Base-by-base conservation (phyloP, 164 flowering plant species). In the Kingdonia uniflora region DNA sequence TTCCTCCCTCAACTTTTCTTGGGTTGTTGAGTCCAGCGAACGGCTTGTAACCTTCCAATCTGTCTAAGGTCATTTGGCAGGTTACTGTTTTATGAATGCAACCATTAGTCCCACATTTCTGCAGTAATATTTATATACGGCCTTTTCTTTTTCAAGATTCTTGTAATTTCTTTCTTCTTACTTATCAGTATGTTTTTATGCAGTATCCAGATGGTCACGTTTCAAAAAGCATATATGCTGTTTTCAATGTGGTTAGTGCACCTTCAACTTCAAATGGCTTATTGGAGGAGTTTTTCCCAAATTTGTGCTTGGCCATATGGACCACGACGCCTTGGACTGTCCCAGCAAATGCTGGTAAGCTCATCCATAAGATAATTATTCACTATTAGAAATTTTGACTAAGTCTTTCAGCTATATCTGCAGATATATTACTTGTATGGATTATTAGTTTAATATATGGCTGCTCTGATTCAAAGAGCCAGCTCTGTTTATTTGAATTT, bases 321-420 rank as follows among this genome's bases (percentile, higher is more conserved):
- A 92, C 99, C 39, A 92, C 99, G 38, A 92, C 99, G 62, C 99
- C 99, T 17, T 94, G 97, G 99, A 94, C 99, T 39, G 66, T 94
- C 68, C 99, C 97, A 37, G 97, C 96, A 59, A 92, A 92, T 81
- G 95, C 95, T 66, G 96, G 98, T 92, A 69, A 63, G 66, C 45
- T 1, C n/a, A n/a, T n/a, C n/a, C n/a, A n/a, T n/a, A n/a, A n/a
- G n/a, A n/a, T n/a, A n/a, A n/a, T n/a, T n/a, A n/a, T n/a, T n/a
- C n/a, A n/a, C n/a, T n/a, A n/a, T n/a, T n/a, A n/a, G n/a, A n/a
- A n/a, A n/a, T n/a, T n/a, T n/a, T n/a, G n/a, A n/a, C n/a, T n/a
- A n/a, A n/a, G n/a, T n/a, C n/a, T n/a, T n/a, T n/a, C n/a, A n/a
- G n/a, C n/a, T n/a, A n/a, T n/a, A n/a, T n/a, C n/a, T n/a, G n/a